These are phyloP conservation scores for Saccharomyces eubayanus DNA, from an alignment of 805 yeast genomes.

Conservation along the genomic window DNA sequence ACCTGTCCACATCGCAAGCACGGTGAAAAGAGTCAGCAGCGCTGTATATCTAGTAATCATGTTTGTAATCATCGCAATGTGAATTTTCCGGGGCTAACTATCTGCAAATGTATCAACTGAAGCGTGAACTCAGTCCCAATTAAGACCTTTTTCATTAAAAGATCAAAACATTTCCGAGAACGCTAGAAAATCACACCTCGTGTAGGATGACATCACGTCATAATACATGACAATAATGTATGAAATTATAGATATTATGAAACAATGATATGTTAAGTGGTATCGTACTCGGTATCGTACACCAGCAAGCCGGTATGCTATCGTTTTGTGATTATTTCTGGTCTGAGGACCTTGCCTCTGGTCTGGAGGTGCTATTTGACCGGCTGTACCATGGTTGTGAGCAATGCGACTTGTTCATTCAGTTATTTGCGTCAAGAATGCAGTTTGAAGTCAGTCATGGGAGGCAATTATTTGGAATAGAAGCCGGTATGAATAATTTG, in stretches of 20 bases:
- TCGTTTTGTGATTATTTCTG: constrained; percentile 73
- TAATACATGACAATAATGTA: neutral
- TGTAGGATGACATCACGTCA: neutral
- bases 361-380: constrained; percentile 43
- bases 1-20: neutral
- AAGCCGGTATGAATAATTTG: constrained; percentile 18
- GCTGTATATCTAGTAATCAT: neutral
- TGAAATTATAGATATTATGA: neutral
- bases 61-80: neutral
- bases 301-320: constrained; percentile 20
- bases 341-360: constrained; percentile 58
- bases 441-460: constrained; percentile 67
- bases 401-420: constrained; percentile 63
- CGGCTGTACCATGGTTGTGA: constrained; percentile 53
- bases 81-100: neutral
- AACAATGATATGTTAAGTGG: neutral
- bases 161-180: neutral
- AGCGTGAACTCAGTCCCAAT: neutral
- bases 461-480: constrained; percentile 33
- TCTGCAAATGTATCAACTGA: neutral
- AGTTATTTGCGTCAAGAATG: constrained; percentile 58
- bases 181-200: neutral
- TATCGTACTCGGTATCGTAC: neutral
- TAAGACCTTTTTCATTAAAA: neutral
- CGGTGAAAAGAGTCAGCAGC: neutral